phyloP scores from a whole-genome alignment of 2,329 filamentous ascomycete genomes.

The Ambrosiella cleistominuta region DNA sequence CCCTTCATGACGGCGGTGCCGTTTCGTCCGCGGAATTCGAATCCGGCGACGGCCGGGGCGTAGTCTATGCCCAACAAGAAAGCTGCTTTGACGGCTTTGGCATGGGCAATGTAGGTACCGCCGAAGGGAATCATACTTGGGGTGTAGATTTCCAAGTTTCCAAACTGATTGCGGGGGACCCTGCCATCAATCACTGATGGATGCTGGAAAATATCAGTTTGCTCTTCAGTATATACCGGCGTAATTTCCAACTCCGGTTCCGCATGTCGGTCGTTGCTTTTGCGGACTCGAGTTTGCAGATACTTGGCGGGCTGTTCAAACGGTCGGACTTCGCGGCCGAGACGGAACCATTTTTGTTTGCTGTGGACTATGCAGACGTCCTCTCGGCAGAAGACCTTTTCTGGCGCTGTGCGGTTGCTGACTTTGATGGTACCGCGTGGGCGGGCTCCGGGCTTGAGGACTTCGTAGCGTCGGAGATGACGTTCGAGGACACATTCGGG shows the following conservation, averaged over 20 bases:
- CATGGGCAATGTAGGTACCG: slow-evolving; percentile 50
- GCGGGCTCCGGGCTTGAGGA: slow-evolving; percentile 52
- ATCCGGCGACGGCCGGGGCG: slow-evolving; percentile 77
- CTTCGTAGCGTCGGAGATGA: slow-evolving; percentile 62
- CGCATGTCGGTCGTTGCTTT: slow-evolving; percentile 14
- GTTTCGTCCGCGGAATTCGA: slow-evolving; percentile 68
- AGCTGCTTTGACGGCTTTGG: slow-evolving; percentile 52
- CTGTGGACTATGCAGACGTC: slow-evolving; percentile 67
- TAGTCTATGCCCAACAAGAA: slow-evolving; percentile 65
- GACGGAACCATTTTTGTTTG: slow-evolving; percentile 76
- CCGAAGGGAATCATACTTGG: slow-evolving; percentile 78
- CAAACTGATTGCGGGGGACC: slow-evolving; percentile 80
- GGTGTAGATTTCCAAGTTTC: slow-evolving; percentile 87
- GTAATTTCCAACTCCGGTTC: slow-evolving; percentile 18
- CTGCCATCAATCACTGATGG: slow-evolving; percentile 57
- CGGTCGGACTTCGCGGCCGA: slow-evolving; percentile 61
- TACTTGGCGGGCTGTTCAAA: slow-evolving; percentile 73
- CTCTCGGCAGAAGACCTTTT: slow-evolving; percentile 63
- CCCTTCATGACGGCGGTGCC: slow-evolving; percentile 73
- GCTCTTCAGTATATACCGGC: slow-evolving; percentile 42
- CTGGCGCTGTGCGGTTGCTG: slow-evolving; percentile 44
- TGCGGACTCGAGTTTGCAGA: slow-evolving; percentile 21
- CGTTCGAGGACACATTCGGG: slow-evolving; percentile 70
- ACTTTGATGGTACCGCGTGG: slow-evolving; percentile 62
- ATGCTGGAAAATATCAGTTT: slow-evolving; percentile 57